A percentile compares a stretch with the other conserved stretches of the same genome.
Evolutionary conservation across 1,284 basidiomycete species (phyloP).

Genomic region (Trametes polyzona): DNA sequence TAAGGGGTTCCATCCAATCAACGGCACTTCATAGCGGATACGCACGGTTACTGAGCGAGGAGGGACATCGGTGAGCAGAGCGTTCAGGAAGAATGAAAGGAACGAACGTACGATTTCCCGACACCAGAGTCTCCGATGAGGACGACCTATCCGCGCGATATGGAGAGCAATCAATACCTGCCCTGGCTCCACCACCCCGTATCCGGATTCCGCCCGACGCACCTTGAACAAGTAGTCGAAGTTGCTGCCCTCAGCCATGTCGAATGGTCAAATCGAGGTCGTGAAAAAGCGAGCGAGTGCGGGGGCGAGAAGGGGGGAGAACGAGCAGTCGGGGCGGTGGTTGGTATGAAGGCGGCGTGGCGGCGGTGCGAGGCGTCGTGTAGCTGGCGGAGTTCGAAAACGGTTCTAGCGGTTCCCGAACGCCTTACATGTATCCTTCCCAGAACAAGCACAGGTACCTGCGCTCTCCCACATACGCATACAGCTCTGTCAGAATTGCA

Average conservation of each 20-base stretch:
- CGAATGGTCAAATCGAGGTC: slow-evolving; percentile 36
- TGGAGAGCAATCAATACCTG: slow-evolving; percentile 14
- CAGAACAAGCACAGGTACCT: too few relatives aligned
- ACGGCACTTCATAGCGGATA: slow-evolving; percentile 1
- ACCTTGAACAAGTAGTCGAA: slow-evolving; percentile 97
- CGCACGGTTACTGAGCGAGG: slow-evolving; percentile 39
- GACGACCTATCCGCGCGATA: slow-evolving; percentile 68
- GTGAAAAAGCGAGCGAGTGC: slow-evolving; percentile 16
- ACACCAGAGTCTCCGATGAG: slow-evolving; percentile 99
- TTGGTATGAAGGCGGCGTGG: slow-evolving; percentile 20
- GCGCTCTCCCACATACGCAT: not conserved
- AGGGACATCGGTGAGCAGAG: not conserved
- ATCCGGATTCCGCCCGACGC: slow-evolving; percentile 22
- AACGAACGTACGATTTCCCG: slow-evolving; percentile 88
- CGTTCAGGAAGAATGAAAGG: not conserved
- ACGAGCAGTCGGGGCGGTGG: slow-evolving; percentile 11
- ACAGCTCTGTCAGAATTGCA: not conserved
- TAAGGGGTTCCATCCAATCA: slow-evolving; percentile 10
- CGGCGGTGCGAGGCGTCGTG: slow-evolving; percentile 18
- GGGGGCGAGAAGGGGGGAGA: slow-evolving; percentile 14
- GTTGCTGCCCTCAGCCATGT: slow-evolving; percentile 88
- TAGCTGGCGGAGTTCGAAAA: slow-evolving; percentile 26
- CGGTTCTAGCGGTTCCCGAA: slow-evolving; percentile 3
- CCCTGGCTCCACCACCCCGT: slow-evolving; percentile 4
- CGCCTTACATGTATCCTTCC: too few relatives aligned